Evolutionary conservation across 202 grass and related monocot species (phyloP).

Genomic region (Cymbopogon flexuosus): DNA sequence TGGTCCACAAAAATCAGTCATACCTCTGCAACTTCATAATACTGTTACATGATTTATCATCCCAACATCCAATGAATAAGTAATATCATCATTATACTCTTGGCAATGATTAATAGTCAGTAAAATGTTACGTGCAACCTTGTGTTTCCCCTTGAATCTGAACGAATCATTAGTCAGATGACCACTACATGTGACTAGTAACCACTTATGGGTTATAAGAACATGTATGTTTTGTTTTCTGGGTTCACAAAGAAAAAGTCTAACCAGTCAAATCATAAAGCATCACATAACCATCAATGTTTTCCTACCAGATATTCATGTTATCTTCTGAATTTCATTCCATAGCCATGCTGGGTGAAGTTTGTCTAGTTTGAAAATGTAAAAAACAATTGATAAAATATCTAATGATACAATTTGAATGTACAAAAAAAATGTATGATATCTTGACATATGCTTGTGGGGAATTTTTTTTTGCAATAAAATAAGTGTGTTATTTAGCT

Average conservation of each 20-base stretch:
- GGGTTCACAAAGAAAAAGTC: not conserved
- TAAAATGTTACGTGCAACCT: not conserved
- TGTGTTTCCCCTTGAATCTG: not conserved
- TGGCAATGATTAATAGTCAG: too few relatives aligned
- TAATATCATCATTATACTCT: not conserved
- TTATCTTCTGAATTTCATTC: constrained; percentile 20
- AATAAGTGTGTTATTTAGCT: not conserved
- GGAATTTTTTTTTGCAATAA: not conserved
- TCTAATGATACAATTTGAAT: not conserved
- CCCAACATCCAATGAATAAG: not conserved
- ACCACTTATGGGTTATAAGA: not conserved
- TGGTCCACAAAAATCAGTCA: not conserved
- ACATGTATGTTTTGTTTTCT: not conserved
- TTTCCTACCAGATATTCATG: constrained; percentile 10
- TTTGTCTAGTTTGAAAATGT: not conserved
- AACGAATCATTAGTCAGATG: not conserved
- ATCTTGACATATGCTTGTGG: not conserved
- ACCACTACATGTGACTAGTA: not conserved
- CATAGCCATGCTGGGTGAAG: not conserved
- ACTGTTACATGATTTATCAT: not conserved
- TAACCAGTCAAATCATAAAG: not conserved
- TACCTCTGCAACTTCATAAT: not conserved
- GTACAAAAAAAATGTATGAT: not conserved
- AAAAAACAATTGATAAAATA: not conserved
- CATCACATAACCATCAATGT: not conserved